Evolutionary conservation across 768 basidiomycete species (phyloP), one percentile per base, ranked within the genome.

Genomic region (Sarcodon aspratus): DNA sequence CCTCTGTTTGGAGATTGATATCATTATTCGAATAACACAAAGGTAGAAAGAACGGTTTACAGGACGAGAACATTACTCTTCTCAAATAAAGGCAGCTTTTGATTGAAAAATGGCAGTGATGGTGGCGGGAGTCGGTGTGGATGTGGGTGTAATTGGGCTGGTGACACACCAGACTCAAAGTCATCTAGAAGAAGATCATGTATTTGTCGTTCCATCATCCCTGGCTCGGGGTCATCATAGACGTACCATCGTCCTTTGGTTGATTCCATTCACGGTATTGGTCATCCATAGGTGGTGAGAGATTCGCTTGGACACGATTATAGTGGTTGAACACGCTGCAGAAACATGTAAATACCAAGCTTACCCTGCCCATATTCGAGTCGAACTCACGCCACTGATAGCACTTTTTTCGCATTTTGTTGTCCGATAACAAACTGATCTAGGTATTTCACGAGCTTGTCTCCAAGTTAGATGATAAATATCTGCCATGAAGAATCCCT

Each of bases 41-140:
- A 3, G 63, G 62, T 27, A 63, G 44, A 37, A 27, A 9, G 10
- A n/a, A 35, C 42, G 34, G 66, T 76, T 56, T 61, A 93, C 92
- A 98, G 75, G 50, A 97, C 82, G 38, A 98, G 68, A 3, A 97
- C 89, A 60, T 98, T 98, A 57, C 89, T 93, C 73, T 98, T 98
- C 71, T 98, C 94, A 47, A 95, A 88, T 21, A 79, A 60, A 17
- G 83, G 76, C 11, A 67, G 57, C 7, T 67, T 63, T 42, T 71
- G 69, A n/a, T 66, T 74, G 45, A 69, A 2, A 3, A 43, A 33
- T 6, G 44, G 6, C 11, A 61, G 45, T 46, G 66, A 57, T n/a
- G 64, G 57, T 15, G 66, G 63, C 35, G 53, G 45, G 7, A 54
- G 45, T 7, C 72, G 69, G 44, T 66, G 60, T 4, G 71, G 75